Evolutionary conservation across 768 basidiomycete genomes (phyloP), one percentile per base, ranked within the genome.

Genomic region (Pleurotus eryngii): DNA sequence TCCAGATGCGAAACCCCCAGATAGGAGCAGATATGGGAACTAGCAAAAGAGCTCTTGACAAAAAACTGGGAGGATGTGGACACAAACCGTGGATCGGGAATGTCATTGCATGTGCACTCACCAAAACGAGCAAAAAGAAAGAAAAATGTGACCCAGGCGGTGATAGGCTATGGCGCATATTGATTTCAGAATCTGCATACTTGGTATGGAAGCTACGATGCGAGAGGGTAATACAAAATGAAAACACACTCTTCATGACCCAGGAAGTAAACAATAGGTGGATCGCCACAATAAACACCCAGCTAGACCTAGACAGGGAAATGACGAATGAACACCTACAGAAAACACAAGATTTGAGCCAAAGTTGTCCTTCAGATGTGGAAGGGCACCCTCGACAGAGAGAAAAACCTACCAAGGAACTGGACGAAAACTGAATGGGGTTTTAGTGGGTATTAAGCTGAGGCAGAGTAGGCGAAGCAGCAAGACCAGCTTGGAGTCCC

Each of bases 21-120:
- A 0, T 67, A 68, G 43, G 45, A 49, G 38, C 20, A n/a, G 17
- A 43, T 69, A 8, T 73, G 71, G 71, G 22, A 55, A 18, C 35
- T 61, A 3, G 61, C 57, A 2, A 46, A 57, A 45, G 43, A 60
- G 12, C n/a, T 68, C 1, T 68, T 64, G 66, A 11, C 15, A n/a
- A 0, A 24, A n/a, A 3, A 55, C 60, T 4, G 47, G 42, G 0
- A 35, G 40, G 1, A 46, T 27, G 26, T 66, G 62, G 61, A 26
- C 18, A 0, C 8, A n/a, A 37, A 14, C 62, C 61, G 0, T 54
- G 49, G 1, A 3, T 68, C 1, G 68, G 65, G 1, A 14, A 18
- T 0, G 59, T 67, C 1, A 47, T 69, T 11, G 66, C 64, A 3
- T 62, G 65, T 15, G 59, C 61, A 6, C 15, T 20, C 15, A 43